These are phyloP conservation scores for Cladobotryum mycophilum DNA, from an alignment of 2,329 filamentous ascomycete genomes.

Conservation along the genomic window DNA sequence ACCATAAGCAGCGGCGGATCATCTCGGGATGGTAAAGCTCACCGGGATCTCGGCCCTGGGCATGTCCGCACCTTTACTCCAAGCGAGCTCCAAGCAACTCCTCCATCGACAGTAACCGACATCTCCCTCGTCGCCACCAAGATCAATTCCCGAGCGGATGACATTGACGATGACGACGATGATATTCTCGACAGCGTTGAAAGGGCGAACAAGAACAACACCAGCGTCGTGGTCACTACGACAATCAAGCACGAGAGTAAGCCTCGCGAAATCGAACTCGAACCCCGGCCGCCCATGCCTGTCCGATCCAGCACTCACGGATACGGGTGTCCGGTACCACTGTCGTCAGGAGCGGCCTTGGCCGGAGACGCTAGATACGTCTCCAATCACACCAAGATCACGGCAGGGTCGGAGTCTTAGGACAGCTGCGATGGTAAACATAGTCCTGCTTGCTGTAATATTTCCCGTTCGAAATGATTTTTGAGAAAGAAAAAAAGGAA, in stretches of 20 bases:
- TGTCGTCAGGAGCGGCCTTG: not conserved
- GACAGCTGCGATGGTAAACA: constrained; percentile 8
- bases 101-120: constrained; percentile 20
- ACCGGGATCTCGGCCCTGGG: constrained; percentile 11
- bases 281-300: not conserved
- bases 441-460: constrained; percentile 13
- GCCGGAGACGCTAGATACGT: not conserved
- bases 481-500: too few relatives aligned
- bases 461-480: not conserved
- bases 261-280: constrained; percentile 13
- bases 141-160: constrained; percentile 14
- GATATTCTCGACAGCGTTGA: constrained; percentile 7
- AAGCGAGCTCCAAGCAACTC: constrained; percentile 11
- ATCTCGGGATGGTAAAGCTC: constrained; percentile 8
- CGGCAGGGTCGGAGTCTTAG: constrained; percentile 15
- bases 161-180: constrained; percentile 13
- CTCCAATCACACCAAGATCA: constrained; percentile 20
- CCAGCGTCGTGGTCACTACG: constrained; percentile 30
- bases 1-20: constrained; percentile 20
- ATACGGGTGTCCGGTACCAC: not conserved
- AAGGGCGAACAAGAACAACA: not conserved
- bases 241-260: constrained; percentile 30
- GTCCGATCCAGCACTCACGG: not conserved
- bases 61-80: constrained; percentile 6
- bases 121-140: constrained; percentile 20